Percentiles rank a stretch among this genome's conserved stretches.
These are phyloP conservation scores for Rhodosporidiobolus sp. DNA, from an alignment of 768 basidiomycete species.

Conservation along the genomic window DNA sequence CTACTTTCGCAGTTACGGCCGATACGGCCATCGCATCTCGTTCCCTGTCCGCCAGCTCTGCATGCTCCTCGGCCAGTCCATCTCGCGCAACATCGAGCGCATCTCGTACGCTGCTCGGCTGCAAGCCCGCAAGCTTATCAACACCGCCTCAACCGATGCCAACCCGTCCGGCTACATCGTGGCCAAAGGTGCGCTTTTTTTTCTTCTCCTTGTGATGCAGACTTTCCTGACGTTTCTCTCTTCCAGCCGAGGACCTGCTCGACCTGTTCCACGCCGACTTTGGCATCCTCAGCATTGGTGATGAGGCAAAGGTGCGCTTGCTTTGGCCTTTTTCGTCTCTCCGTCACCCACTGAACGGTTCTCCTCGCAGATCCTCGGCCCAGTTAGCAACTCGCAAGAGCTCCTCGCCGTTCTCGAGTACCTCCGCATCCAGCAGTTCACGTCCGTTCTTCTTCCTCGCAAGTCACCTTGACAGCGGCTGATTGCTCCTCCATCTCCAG, in stretches of 20 bases:
- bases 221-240: constrained; percentile 60
- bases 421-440: constrained; percentile 67
- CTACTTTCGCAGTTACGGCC: constrained; percentile 74
- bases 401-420: constrained; percentile 76
- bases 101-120: constrained; percentile 72
- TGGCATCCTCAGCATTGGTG: constrained; percentile 57
- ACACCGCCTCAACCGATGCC: constrained; percentile 63
- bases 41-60: constrained; percentile 81
- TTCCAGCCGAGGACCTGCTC: constrained; percentile 71
- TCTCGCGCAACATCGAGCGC: constrained; percentile 74
- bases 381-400: constrained; percentile 70
- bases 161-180: constrained; percentile 63
- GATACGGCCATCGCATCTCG: constrained; percentile 75
- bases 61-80: constrained; percentile 70
- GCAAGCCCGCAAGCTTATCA: constrained; percentile 73
- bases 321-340: background rate
- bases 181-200: constrained; percentile 44
- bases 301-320: constrained; percentile 60
- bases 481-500: constrained; percentile 50
- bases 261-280: constrained; percentile 74
- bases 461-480: too few relatives aligned
- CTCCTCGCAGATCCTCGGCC: constrained; percentile 61
- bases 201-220: background rate
- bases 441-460: constrained; percentile 52
- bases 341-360: constrained; percentile 22